phyloP scores from a whole-genome alignment of 73 alveolate species.

The Paramecium sexaurelia region DNA sequence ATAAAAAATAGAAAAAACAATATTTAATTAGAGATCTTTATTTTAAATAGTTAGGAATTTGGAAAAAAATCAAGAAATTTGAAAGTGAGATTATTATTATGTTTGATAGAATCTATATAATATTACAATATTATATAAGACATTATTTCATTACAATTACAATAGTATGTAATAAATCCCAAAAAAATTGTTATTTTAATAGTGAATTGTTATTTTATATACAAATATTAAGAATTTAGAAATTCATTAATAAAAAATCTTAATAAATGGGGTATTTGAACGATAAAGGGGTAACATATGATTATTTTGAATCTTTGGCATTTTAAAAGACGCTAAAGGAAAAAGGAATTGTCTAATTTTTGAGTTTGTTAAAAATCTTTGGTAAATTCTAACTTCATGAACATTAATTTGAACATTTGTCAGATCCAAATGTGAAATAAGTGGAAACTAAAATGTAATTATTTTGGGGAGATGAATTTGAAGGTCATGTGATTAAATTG shows the following conservation, averaged over 20 bases:
- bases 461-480: slow-evolving; percentile 92
- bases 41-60: background rate
- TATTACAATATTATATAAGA: background rate
- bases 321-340: slow-evolving; percentile 65
- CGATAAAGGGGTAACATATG: slow-evolving; percentile 48
- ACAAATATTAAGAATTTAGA: background rate
- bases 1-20: background rate
- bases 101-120: background rate
- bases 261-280: slow-evolving; percentile 54
- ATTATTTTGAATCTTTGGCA: slow-evolving; percentile 68
- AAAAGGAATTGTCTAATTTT: slow-evolving; percentile 76
- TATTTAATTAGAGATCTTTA: background rate
- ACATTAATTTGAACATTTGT: slow-evolving; percentile 21
- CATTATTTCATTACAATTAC: background rate
- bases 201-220: background rate
- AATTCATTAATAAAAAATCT: background rate
- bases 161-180: background rate
- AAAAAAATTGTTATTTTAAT: background rate
- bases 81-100: background rate
- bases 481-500: slow-evolving; percentile 68
- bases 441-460: slow-evolving; percentile 60
- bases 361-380: slow-evolving; percentile 69
- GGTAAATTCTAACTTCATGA: slow-evolving; percentile 5
- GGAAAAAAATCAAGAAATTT: background rate
- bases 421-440: slow-evolving; percentile 43